Conservation (phyloP, 208 protist genomes). For the Acanthamoeba castellanii region DNA sequence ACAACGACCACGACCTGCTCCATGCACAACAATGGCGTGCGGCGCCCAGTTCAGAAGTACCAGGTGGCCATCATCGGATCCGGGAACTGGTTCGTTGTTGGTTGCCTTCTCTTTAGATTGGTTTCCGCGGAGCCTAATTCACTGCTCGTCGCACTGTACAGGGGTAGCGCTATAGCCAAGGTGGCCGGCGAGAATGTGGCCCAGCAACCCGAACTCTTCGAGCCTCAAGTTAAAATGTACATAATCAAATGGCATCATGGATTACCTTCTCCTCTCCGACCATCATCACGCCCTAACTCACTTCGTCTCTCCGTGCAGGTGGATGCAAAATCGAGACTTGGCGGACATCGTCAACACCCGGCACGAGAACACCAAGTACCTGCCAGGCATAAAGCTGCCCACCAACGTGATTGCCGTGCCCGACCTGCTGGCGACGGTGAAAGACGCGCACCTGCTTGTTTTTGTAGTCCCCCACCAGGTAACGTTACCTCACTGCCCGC, state of each 20-base stretch:
- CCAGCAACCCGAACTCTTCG: conserved; percentile 70
- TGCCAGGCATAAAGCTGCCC: conserved; percentile 79
- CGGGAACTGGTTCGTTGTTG: conserved; percentile 85
- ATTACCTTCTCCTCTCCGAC: no score
- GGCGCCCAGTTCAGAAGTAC: no score
- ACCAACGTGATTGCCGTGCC: conserved; percentile 82
- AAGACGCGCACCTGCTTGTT: conserved; percentile 86
- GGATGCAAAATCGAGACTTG: conserved; percentile 83
- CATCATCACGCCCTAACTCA: neutral
- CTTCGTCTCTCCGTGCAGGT: conserved; percentile 74
- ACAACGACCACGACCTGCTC: no score
- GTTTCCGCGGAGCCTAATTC: neutral
- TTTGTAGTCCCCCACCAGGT: conserved; percentile 88
- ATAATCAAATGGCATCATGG: no score
- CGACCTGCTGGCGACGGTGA: conserved; percentile 77
- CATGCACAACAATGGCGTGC: no score
- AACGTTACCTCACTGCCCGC: neutral
- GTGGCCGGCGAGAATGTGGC: conserved; percentile 85
- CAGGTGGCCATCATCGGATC: conserved; percentile 87
- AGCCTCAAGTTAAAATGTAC: conserved; percentile 46
- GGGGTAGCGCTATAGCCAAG: conserved; percentile 85
- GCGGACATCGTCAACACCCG: conserved; percentile 87
- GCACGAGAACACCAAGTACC: conserved; percentile 89
- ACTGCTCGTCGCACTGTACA: neutral
- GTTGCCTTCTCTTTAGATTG: neutral